Percentiles rank a stretch among this genome's conserved stretches.
phyloP scores from a whole-genome alignment of 163 green algal species.

The Scenedesmus sp. region DNA sequence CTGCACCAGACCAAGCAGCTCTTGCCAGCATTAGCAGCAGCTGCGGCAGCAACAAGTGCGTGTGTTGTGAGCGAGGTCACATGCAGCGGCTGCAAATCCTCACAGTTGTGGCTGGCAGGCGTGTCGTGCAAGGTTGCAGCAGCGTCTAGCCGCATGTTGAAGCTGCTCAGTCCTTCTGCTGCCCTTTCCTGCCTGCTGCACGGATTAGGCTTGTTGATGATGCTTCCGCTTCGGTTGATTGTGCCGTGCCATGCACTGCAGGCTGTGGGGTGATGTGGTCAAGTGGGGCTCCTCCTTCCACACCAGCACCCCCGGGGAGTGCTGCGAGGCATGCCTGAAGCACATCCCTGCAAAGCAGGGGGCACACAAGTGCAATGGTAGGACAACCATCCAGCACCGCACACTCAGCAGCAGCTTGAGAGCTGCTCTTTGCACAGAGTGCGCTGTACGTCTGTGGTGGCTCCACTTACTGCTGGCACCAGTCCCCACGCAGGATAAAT shows the following conservation, averaged over 20 bases:
- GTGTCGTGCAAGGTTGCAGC: not conserved
- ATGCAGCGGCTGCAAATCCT: not conserved
- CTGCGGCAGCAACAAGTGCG: not conserved
- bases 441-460: too few species aligned
- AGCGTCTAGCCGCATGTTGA: not conserved
- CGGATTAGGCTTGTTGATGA: not conserved
- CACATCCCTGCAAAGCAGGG: conserved; percentile 65
- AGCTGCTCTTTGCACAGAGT: not conserved
- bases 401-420: not conserved
- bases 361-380: conserved; percentile 84
- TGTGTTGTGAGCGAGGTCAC: not conserved
- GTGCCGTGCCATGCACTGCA: conserved; percentile 38
- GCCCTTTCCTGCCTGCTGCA: too few species aligned
- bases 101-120: not conserved
- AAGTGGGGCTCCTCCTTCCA: conserved; percentile 74
- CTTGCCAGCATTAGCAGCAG: not conserved
- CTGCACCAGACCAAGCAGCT: not conserved
- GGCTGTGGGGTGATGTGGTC: conserved; percentile 84
- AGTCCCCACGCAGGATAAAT: too few species aligned
- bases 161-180: too few species aligned
- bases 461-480: too few species aligned
- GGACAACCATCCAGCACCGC: not conserved
- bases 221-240: not conserved
- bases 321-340: conserved; percentile 79
- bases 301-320: conserved; percentile 69